Evolutionary conservation across 768 basidiomycete genomes (phyloP), one percentile per base, ranked within the genome.

Genomic region (Cantharellus cinnabarinus): DNA sequence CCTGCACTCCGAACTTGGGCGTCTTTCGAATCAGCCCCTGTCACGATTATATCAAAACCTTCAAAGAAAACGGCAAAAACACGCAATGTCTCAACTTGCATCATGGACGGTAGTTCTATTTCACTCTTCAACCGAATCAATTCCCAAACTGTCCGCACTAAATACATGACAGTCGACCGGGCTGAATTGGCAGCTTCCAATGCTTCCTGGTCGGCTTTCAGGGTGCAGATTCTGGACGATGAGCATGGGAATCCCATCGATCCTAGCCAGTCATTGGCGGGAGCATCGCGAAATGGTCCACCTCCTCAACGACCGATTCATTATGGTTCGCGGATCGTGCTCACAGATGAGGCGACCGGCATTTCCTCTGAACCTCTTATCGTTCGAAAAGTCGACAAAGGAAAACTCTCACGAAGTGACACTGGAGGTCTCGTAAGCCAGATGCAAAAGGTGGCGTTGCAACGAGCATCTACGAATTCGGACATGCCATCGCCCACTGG

Each of bases 1-100:
- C 54, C 60, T 60, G 29, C 44, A 10, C 44, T 10, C 29, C 44
- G 44, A 48, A 48, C 10, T 48, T 94, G 89, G 90, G 89, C 88
- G 4, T 81, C 85, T 40, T 90, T 95, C 73, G 82, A 89, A 69
- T 94, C 90, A 39, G 82, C 86, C 41, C 87, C 89, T 53, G 84
- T 97, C 65, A 83, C 85, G 52, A 90, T 95, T 71, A 91, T 97
- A 66, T 93, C 91, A 66, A 95, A 95, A 70, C 91, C 91, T 41
- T 91, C 89, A 61, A 93, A 93, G 78, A 93, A 91, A 76, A 94
- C 89, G 5, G 88, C 88, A 60, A 94, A 93, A 74, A 90, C 90
- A 65, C 83, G 90, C 72, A 83, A 87, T 73, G 85, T 85, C 67
- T 84, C 82, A 50, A 89, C 83, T 29, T 93, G 89, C 73, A 89